A percentile compares a stretch with the other conserved stretches of the same genome.
These are phyloP conservation scores for Boletus rex-veris DNA, from an alignment of 768 basidiomycete genomes.

Conservation along the genomic window DNA sequence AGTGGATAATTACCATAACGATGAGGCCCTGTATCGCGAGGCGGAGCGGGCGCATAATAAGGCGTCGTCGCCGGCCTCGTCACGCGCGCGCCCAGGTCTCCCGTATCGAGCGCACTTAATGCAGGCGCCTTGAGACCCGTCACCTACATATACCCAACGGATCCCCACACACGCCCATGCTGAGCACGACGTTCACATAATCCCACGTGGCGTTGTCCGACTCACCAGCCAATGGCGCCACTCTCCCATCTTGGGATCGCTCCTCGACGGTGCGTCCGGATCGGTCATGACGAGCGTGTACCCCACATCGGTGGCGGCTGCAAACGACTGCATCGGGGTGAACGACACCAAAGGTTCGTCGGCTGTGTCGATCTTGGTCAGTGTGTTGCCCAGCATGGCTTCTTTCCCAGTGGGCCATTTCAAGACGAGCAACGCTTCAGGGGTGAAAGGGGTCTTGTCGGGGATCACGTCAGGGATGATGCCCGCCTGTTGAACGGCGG, in stretches of 20 bases:
- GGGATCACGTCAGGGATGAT: constrained; percentile 33
- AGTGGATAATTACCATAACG: constrained; percentile 47
- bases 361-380: constrained; percentile 36
- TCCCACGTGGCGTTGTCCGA: neutral
- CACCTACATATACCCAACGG: constrained; percentile 20
- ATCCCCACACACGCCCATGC: neutral
- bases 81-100: constrained; percentile 37
- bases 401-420: constrained; percentile 32
- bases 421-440: constrained; percentile 27
- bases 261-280: constrained; percentile 54
- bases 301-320: constrained; percentile 30
- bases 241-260: constrained; percentile 45
- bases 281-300: constrained; percentile 59
- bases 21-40: constrained; percentile 50
- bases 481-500: constrained; percentile 13
- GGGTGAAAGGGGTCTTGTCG: constrained; percentile 20
- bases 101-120: constrained; percentile 28
- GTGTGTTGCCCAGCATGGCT: constrained; percentile 36
- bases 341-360: constrained; percentile 52
- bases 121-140: constrained; percentile 39
- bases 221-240: constrained; percentile 59
- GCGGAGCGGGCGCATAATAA: constrained; percentile 55
- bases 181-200: neutral
- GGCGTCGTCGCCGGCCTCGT: constrained; percentile 49
- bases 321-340: constrained; percentile 38